Evolutionary conservation across 2,329 filamentous ascomycete species (phyloP), one percentile per base, ranked within the genome.

Genomic region (Diaporthe sp.): DNA sequence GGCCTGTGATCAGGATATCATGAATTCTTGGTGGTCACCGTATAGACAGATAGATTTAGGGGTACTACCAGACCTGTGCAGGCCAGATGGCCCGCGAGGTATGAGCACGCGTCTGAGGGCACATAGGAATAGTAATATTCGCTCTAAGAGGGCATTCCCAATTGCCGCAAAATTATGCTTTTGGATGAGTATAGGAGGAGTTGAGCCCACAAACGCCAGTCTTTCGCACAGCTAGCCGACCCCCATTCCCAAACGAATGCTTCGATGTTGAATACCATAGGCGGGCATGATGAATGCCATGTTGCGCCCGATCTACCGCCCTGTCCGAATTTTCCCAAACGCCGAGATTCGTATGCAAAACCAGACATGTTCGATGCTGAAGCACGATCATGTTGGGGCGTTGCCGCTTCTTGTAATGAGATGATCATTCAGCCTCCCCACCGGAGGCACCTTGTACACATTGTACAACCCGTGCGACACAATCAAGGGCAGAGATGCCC

Each of bases 191-290:
- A 49, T 42, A 75, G 75, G 76, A 76, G 75, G 77, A 77, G 78
- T 79, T 79, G 78, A 79, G 75, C 76, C 78, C 77, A 77, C 75
- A 78, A 79, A 70, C 75, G 70, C 68, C 73, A 49, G 49, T 42
- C 74, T 53, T 69, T 55, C 28, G 55, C 73, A 28, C 42, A 75
- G 58, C 58, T 62, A 57, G 25, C 71, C 55, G 34, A 44, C 59
- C 31, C 49, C 49, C 34, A 19, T 68, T 22, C 61, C 72, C 22
- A 49, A 37, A 55, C 25, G 44, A 44, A 53, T 65, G 51, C 59
- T 68, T 51, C 44, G 73, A 74, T 72, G 67, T 74, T 74, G 73
- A 74, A 72, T 69, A 51, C 31, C 37, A 34, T 37, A 25, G 67
- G 65, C 72, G 61, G 67, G 69, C 72, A 77, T 76, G 76, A 76